Conservation (phyloP, 2,329 filamentous ascomycete species). For the Neoscytalidium dimidiatum region DNA sequence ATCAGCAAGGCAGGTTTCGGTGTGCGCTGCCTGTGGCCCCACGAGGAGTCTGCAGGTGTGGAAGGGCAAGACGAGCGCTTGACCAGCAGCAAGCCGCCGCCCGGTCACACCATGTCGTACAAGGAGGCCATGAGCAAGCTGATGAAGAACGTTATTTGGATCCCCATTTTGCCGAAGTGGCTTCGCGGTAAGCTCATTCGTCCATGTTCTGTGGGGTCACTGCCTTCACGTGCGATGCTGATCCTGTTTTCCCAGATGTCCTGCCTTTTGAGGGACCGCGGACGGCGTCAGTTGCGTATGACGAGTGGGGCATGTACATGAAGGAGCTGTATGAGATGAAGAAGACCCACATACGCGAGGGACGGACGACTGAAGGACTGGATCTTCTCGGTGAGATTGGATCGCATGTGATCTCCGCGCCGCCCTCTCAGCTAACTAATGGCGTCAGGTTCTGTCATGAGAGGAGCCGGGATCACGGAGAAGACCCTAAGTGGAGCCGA, state of each 20-base stretch:
- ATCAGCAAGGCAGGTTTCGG: slow-evolving; percentile 74
- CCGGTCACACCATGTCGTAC: slow-evolving; percentile 60
- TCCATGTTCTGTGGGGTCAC: background rate
- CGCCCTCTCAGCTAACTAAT: slow-evolving; percentile 39
- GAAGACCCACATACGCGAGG: slow-evolving; percentile 44
- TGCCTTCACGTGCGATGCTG: background rate
- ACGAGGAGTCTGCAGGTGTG: slow-evolving; percentile 52
- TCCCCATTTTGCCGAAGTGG: slow-evolving; percentile 62
- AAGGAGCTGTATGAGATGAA: slow-evolving; percentile 67
- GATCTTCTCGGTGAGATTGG: slow-evolving; percentile 53
- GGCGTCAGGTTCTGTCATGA: slow-evolving; percentile 33
- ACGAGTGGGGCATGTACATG: slow-evolving; percentile 70
- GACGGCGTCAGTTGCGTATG: slow-evolving; percentile 19
- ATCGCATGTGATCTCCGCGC: slow-evolving; percentile 12
- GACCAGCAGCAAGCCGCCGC: slow-evolving; percentile 36
- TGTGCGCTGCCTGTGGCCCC: slow-evolving; percentile 57
- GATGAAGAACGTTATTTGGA: slow-evolving; percentile 63
- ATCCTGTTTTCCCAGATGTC: slow-evolving; percentile 1
- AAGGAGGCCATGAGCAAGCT: slow-evolving; percentile 62
- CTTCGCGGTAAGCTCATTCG: slow-evolving; percentile 49
- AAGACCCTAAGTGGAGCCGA: slow-evolving; percentile 23
- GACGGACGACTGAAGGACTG: slow-evolving; percentile 46
- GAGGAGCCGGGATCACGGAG: slow-evolving; percentile 33
- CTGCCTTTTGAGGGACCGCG: slow-evolving; percentile 17
- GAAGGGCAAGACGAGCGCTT: slow-evolving; percentile 27